Conservation (phyloP, 768 basidiomycete genomes). For the Trametes coccinea region DNA sequence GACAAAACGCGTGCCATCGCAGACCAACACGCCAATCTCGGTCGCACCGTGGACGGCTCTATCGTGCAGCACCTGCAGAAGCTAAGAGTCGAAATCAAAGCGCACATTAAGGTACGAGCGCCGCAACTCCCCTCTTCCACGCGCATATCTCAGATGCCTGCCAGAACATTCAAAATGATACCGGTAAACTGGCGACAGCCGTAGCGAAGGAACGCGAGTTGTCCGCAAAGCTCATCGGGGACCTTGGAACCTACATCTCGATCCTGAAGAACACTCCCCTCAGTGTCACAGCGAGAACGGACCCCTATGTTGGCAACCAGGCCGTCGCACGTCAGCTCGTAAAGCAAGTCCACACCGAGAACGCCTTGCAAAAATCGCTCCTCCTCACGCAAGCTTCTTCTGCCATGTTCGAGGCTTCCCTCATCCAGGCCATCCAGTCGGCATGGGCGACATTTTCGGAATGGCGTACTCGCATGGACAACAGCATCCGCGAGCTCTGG, state of each 20-base stretch:
- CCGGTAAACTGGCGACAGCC: constrained; percentile 84
- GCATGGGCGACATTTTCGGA: constrained; percentile 98
- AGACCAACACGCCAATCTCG: constrained; percentile 95
- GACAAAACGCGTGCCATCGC: constrained; percentile 93
- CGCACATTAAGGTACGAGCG: constrained; percentile 81
- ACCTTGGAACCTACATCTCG: constrained; percentile 85
- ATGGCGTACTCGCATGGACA: constrained; percentile 82
- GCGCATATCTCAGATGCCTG: background rate
- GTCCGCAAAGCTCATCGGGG: constrained; percentile 81
- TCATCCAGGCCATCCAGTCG: constrained; percentile 92
- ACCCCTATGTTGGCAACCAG: constrained; percentile 80
- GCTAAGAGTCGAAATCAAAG: constrained; percentile 92
- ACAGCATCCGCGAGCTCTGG: constrained; percentile 75
- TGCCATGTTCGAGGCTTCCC: constrained; percentile 95
- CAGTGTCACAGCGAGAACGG: constrained; percentile 72
- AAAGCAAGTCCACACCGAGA: constrained; percentile 96
- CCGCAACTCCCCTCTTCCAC: background rate
- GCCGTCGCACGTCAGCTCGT: constrained; percentile 78
- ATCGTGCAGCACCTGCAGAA: constrained; percentile 98
- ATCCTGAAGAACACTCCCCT: constrained; percentile 95
- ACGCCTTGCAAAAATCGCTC: constrained; percentile 94
- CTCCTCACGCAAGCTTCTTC: constrained; percentile 98
- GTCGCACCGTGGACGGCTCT: constrained; percentile 92
- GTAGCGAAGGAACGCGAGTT: constrained; percentile 94
- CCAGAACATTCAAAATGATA: constrained; percentile 95